Evolutionary conservation across 2,329 filamentous ascomycete species (phyloP).

Genomic region (Microsporum audouinii): DNA sequence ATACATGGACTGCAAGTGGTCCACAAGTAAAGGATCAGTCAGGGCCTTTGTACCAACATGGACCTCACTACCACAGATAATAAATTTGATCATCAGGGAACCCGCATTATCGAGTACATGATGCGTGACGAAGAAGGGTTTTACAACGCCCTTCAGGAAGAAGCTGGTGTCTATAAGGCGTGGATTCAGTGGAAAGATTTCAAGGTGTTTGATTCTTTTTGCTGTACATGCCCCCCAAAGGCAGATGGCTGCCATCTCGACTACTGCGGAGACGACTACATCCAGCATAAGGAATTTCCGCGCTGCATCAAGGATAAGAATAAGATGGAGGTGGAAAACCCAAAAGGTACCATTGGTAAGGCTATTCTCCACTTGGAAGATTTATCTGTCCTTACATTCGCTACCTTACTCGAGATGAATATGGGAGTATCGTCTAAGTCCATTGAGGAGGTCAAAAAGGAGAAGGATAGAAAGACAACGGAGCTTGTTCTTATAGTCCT

Average conservation of each 20-base stretch:
- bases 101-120: background rate
- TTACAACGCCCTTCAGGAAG: background rate
- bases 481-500: background rate
- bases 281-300: background rate
- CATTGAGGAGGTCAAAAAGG: constrained; percentile 1
- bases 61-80: background rate
- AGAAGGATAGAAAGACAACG: background rate
- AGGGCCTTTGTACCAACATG: background rate
- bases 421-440: background rate
- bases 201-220: background rate
- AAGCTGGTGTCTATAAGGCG: background rate
- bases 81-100: background rate
- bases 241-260: no score
- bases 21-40: background rate
- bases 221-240: no score
- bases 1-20: constrained; percentile 7
- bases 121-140: constrained; percentile 3
- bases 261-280: no score
- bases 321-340: background rate
- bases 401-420: background rate
- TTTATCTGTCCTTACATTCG: background rate
- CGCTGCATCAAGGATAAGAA: background rate
- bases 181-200: background rate
- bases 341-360: background rate
- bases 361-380: background rate